Evolutionary conservation across 805 yeast genomes (phyloP).

Genomic region (Scheffersomyces stipitis): DNA sequence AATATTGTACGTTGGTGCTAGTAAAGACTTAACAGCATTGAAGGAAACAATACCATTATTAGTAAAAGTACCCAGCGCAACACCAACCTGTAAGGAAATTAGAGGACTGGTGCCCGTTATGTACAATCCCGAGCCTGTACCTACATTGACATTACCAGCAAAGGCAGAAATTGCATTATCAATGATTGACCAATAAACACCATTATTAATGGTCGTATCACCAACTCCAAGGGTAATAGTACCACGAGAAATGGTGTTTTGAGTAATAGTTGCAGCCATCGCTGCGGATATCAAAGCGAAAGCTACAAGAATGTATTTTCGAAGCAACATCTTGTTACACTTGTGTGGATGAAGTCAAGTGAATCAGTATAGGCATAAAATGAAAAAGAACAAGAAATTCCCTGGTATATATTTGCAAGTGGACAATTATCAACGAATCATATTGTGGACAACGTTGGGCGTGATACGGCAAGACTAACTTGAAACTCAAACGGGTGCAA

Average conservation of each 20-base stretch:
- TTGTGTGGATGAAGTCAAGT: too few relatives aligned
- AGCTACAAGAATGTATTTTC: not conserved
- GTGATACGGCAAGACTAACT: too few relatives aligned
- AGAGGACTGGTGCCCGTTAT: constrained; percentile 8
- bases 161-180: constrained; percentile 11
- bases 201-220: constrained; percentile 12
- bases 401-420: too few relatives aligned
- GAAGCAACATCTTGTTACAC: constrained; percentile 2
- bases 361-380: too few relatives aligned
- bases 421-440: too few relatives aligned
- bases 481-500: too few relatives aligned
- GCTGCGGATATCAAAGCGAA: constrained; percentile 3
- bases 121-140: constrained; percentile 17
- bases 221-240: constrained; percentile 17
- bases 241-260: constrained; percentile 17
- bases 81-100: constrained; percentile 10
- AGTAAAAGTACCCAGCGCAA: constrained; percentile 9
- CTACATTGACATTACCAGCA: constrained; percentile 12
- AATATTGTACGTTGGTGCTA: constrained; percentile 7
- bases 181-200: constrained; percentile 18
- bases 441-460: too few relatives aligned
- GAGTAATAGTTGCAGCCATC: constrained; percentile 3
- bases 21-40: constrained; percentile 10
- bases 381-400: too few relatives aligned
- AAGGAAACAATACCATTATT: constrained; percentile 19